Evolutionary conservation across 1,139 yeast species (phyloP).

Genomic region (Debaryomycetaceae sp.): DNA sequence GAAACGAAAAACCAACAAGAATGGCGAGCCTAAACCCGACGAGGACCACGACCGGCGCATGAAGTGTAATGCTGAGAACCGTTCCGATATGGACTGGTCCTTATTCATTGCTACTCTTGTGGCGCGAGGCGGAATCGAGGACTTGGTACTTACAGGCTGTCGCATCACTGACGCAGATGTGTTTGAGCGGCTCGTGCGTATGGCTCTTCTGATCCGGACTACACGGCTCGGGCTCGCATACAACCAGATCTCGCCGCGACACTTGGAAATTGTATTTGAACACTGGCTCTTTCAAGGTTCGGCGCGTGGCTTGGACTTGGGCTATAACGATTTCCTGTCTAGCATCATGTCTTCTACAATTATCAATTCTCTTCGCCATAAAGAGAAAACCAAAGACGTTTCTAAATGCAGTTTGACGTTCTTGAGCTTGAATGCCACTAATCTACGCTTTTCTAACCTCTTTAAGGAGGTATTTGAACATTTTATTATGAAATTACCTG

Average conservation of each 20-base stretch:
- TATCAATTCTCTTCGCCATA: constrained; percentile 11
- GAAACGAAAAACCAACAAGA: constrained; percentile 24
- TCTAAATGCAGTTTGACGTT: constrained; percentile 22
- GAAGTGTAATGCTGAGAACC: constrained; percentile 44
- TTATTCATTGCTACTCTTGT: constrained; percentile 57
- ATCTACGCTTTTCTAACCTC: constrained; percentile 21
- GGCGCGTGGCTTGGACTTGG: constrained; percentile 54
- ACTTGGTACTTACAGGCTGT: constrained; percentile 61
- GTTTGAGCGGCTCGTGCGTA: constrained; percentile 45
- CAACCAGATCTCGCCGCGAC: constrained; percentile 43
- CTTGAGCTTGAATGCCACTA: constrained; percentile 43
- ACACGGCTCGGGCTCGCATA: constrained; percentile 58
- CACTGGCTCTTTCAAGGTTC: constrained; percentile 25
- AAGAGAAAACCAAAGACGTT: constrained; percentile 11
- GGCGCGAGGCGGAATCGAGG: constrained; percentile 64
- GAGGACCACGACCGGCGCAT: constrained; percentile 36
- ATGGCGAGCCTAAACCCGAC: constrained; percentile 11
- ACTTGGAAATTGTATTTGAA: constrained; percentile 37
- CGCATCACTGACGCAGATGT: constrained; percentile 45
- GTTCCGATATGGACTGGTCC: constrained; percentile 73
- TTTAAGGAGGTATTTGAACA: constrained; percentile 24
- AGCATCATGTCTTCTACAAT: constrained; percentile 16
- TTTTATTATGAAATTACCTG: constrained; percentile 31
- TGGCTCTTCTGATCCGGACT: constrained; percentile 43
- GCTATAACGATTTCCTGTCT: constrained; percentile 55